Evolutionary conservation across 768 basidiomycete genomes (phyloP).

Genomic region (Suillus hirtellus): DNA sequence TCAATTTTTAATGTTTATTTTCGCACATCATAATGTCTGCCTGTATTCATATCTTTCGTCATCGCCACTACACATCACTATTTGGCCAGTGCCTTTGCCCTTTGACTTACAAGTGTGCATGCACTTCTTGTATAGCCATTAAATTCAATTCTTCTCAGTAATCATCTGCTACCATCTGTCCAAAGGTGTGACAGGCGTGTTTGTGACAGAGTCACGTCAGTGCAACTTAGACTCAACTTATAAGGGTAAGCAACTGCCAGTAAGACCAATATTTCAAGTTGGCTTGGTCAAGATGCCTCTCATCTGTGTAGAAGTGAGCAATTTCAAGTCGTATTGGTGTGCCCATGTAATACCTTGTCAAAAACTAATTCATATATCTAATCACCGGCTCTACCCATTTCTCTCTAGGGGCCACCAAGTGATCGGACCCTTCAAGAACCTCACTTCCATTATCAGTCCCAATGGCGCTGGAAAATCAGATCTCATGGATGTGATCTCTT

Average conservation of each 20-base stretch:
- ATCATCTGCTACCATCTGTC: too few relatives aligned
- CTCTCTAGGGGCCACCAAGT: conserved; percentile 68
- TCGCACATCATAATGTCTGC: too few relatives aligned
- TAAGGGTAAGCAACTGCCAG: background rate
- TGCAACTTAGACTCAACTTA: too few relatives aligned
- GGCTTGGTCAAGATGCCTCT: conserved; percentile 62
- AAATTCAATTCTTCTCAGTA: too few relatives aligned
- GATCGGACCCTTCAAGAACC: conserved; percentile 89
- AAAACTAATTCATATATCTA: background rate
- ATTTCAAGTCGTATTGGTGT: conserved; percentile 95
- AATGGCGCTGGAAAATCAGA: conserved; percentile 99
- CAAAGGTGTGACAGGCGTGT: too few relatives aligned
- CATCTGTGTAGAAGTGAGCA: conserved; percentile 82
- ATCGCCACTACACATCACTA: too few relatives aligned
- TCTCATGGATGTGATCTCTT: conserved; percentile 99
- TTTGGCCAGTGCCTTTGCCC: too few relatives aligned
- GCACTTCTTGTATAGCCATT: too few relatives aligned
- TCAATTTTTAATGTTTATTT: too few relatives aligned
- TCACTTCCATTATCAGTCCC: conserved; percentile 96
- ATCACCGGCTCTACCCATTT: conserved; percentile 7
- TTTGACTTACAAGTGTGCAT: too few relatives aligned
- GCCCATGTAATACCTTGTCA: conserved; percentile 13
- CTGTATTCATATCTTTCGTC: too few relatives aligned
- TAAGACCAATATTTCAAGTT: background rate
- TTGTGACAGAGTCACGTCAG: too few relatives aligned